Evolutionary conservation across 1,284 basidiomycete species (phyloP).

Genomic region (Phylloboletellus chloephorus): DNA sequence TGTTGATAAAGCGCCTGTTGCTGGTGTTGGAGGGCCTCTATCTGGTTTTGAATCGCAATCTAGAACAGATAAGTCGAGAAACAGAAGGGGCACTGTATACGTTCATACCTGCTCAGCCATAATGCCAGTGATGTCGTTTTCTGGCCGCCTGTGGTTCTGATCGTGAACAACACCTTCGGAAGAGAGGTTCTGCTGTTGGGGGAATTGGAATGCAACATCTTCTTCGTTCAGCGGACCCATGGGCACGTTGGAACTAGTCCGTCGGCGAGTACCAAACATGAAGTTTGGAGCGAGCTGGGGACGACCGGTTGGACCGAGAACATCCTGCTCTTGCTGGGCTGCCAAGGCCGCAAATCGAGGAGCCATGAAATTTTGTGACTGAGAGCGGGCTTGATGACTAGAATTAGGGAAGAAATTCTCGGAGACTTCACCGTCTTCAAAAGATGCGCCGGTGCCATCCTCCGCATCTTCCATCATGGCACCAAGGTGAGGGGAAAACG

Average conservation of each 20-base stretch:
- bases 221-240: conserved; percentile 75
- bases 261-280: conserved; percentile 77
- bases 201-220: conserved; percentile 75
- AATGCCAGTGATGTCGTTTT: conserved; percentile 75
- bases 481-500: conserved; percentile 71
- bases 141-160: conserved; percentile 49
- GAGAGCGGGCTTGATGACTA: conserved; percentile 64
- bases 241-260: conserved; percentile 41
- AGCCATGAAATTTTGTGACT: conserved; percentile 77
- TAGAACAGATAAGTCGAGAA: conserved; percentile 32
- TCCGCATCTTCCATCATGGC: conserved; percentile 78
- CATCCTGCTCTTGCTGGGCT: conserved; percentile 66
- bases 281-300: conserved; percentile 86
- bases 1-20: conserved; percentile 85
- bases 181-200: conserved; percentile 54
- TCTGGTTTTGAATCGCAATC: conserved; percentile 87
- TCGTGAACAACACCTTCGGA: conserved; percentile 39
- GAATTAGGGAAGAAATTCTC: conserved; percentile 47
- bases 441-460: conserved; percentile 46
- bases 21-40: conserved; percentile 86
- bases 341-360: conserved; percentile 84
- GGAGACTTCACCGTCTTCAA: conserved; percentile 73
- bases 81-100: background rate
- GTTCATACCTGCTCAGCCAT: conserved; percentile 81
- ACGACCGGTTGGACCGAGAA: conserved; percentile 72